These are phyloP conservation scores for Pseudoturritis turrita DNA, from an alignment of 345 rosid genomes.

Conservation along the genomic window DNA sequence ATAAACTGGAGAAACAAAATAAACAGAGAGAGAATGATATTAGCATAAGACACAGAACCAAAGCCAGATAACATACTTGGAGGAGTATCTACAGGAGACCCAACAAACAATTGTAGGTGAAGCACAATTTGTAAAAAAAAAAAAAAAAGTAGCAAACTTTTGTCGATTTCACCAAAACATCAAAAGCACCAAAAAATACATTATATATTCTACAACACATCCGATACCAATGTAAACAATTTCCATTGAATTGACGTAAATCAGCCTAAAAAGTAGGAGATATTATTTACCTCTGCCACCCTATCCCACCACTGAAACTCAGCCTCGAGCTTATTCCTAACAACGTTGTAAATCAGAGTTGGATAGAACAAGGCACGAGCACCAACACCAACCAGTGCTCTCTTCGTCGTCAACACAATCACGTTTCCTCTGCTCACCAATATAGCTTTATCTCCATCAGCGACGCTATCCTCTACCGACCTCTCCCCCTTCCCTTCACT, in stretches of 20 bases:
- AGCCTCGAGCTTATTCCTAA: slow-evolving; percentile 80
- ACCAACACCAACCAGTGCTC: slow-evolving; percentile 81
- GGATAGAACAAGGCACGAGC: slow-evolving; percentile 95
- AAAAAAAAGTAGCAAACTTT: not conserved
- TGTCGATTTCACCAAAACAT: not conserved
- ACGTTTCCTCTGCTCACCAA: slow-evolving; percentile 27
- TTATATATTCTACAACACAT: not conserved
- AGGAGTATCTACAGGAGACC: not conserved
- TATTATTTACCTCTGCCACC: slow-evolving; percentile 61
- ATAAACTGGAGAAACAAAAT: slow-evolving; percentile 42
- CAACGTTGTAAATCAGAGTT: slow-evolving; percentile 81
- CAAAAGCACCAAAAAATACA: not conserved
- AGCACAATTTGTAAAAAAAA: not conserved
- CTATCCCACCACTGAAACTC: slow-evolving; percentile 99
- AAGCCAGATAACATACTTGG: not conserved
- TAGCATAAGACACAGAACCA: not conserved
- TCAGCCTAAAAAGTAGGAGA: not conserved
- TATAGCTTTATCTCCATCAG: slow-evolving; percentile 23
- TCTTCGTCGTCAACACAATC: slow-evolving; percentile 45
- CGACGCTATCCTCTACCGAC: slow-evolving; percentile 23
- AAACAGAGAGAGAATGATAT: not conserved
- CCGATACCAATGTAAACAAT: not conserved
- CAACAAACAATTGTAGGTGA: not conserved
- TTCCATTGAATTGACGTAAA: not conserved
- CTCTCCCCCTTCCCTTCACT: slow-evolving; percentile 31